Evolutionary conservation across 371 early-diverging fungal species (phyloP).

Genomic region (Funneliformis caledonium): DNA sequence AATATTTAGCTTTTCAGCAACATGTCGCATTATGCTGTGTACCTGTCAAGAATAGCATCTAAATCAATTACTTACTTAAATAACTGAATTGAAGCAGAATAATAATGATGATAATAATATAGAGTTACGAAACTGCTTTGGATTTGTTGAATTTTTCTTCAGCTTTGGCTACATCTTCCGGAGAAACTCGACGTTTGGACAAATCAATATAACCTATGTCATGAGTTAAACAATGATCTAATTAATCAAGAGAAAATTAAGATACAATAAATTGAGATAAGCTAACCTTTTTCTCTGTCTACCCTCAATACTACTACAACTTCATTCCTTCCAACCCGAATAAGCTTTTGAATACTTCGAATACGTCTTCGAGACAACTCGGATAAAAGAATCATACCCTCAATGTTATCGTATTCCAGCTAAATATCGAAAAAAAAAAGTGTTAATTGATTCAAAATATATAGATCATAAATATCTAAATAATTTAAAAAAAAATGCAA

Average conservation of each 20-base stretch:
- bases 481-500: not conserved
- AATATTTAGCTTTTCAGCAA: conserved; percentile 88
- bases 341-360: conserved; percentile 96
- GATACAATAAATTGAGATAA: not conserved
- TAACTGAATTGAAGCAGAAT: not conserved
- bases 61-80: not conserved
- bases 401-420: conserved; percentile 90
- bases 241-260: not conserved
- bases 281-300: conserved; percentile 96
- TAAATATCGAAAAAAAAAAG: conserved; percentile 37
- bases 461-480: not conserved
- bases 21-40: conserved; percentile 85
- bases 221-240: not conserved
- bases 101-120: not conserved
- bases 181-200: conserved; percentile 96
- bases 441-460: not conserved
- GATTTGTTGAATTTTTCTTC: conserved; percentile 97
- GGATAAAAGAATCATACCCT: conserved; percentile 97
- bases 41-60: conserved; percentile 43
- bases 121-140: conserved; percentile 78
- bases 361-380: conserved; percentile 98
- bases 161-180: conserved; percentile 94
- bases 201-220: conserved; percentile 96
- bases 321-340: conserved; percentile 97
- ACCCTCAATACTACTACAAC: conserved; percentile 98